Conservation (phyloP, 2,329 filamentous ascomycete species). For the Sarocladium kiliense region DNA sequence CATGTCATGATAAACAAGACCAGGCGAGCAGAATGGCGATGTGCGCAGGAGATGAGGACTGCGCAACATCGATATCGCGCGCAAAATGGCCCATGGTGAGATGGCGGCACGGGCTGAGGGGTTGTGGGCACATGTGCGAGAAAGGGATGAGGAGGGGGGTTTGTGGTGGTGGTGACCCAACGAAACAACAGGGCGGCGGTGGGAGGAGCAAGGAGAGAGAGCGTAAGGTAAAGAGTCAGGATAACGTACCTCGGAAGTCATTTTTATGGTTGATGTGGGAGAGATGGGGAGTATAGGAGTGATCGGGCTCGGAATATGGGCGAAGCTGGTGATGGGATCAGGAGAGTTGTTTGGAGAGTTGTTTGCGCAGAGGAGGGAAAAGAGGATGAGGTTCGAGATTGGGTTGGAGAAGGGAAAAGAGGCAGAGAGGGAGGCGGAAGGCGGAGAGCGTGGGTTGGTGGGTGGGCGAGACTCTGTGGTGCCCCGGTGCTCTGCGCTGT, state of each 20-base stretch:
- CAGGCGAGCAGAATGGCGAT: background rate
- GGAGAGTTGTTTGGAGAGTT: background rate
- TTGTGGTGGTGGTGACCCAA: slow-evolving; percentile 6
- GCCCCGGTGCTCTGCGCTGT: background rate
- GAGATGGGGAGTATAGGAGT: slow-evolving; percentile 8
- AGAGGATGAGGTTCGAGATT: slow-evolving; percentile 16
- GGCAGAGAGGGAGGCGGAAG: slow-evolving; percentile 14
- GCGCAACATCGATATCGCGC: slow-evolving; percentile 7
- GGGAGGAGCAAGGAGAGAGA: background rate
- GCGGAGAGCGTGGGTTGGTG: slow-evolving; percentile 3
- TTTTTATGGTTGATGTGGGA: slow-evolving; percentile 31
- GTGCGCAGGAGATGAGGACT: background rate
- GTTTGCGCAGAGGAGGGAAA: slow-evolving; percentile 10
- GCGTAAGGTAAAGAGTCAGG: slow-evolving; percentile 2
- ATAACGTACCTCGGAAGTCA: slow-evolving; percentile 58
- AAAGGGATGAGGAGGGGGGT: slow-evolving; percentile 7
- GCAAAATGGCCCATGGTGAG: background rate
- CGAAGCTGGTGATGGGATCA: slow-evolving; percentile 8
- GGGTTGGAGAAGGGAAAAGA: slow-evolving; percentile 19
- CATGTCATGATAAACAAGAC: slow-evolving; percentile 9
- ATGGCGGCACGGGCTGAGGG: slow-evolving; percentile 10
- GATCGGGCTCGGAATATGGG: background rate
- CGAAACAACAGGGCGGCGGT: slow-evolving; percentile 11
- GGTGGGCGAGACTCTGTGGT: background rate
- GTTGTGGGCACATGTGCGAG: slow-evolving; percentile 9